Evolutionary conservation across 2,329 filamentous ascomycete genomes (phyloP).

Genomic region (Aspergillus vadensis): DNA sequence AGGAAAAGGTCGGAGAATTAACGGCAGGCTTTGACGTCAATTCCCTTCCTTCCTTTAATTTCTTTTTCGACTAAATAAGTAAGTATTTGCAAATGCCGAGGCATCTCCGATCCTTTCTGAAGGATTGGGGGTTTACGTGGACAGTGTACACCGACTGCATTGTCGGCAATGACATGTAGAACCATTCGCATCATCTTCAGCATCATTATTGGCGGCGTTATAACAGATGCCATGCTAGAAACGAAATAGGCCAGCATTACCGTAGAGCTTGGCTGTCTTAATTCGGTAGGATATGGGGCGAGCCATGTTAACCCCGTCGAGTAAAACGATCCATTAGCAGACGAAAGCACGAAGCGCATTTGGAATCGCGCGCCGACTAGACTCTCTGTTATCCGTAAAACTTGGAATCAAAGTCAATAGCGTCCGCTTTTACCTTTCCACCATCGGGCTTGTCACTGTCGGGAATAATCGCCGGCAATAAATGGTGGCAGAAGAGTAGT

Average conservation of each 20-base stretch:
- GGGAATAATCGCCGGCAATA: neutral
- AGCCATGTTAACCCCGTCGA: neutral
- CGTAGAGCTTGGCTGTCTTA: neutral
- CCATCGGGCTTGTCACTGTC: neutral
- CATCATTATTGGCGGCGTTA: neutral
- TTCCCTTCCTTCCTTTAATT: neutral
- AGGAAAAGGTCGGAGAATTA: constrained; percentile 3
- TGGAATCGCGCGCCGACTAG: neutral
- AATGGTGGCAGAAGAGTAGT: neutral
- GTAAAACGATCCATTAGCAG: neutral
- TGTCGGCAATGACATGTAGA: neutral
- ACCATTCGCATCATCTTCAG: neutral
- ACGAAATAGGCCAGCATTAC: neutral
- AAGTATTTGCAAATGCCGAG: neutral
- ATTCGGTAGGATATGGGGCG: constrained; percentile 7
- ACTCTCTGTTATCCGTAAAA: neutral
- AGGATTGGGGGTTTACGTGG: neutral
- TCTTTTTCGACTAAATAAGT: neutral
- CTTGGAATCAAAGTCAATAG: neutral
- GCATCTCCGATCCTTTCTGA: neutral
- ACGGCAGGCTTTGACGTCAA: neutral
- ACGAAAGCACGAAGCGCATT: neutral
- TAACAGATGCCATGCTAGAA: neutral
- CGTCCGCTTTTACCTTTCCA: neutral
- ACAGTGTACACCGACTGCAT: neutral